Percentiles rank a stretch among this genome's conserved stretches.
Evolutionary conservation across 352 stramenopile genomes (phyloP).

Genomic region (Phytophthora idaei): DNA sequence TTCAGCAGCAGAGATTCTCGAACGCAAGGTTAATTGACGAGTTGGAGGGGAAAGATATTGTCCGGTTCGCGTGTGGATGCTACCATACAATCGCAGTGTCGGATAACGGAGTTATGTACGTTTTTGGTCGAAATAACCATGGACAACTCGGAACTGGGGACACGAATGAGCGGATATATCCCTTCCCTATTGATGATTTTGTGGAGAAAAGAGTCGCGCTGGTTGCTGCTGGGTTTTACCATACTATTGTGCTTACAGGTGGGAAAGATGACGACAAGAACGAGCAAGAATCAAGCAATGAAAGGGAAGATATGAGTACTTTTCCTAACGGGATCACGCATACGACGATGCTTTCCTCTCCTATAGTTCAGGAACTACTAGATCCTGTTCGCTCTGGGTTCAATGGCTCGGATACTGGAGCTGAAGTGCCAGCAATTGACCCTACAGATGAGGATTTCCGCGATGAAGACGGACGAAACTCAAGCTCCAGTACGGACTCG

Average conservation of each 20-base stretch:
- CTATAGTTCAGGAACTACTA: constrained; percentile 23
- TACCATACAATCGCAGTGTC: constrained; percentile 91
- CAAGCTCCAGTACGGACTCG: constrained; percentile 6
- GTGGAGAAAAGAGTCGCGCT: constrained; percentile 88
- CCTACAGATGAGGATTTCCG: constrained; percentile 46
- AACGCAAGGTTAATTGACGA: constrained; percentile 64
- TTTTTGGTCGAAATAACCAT: constrained; percentile 95
- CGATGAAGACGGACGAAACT: constrained; percentile 45
- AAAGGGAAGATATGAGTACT: constrained; percentile 19
- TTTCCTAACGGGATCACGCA: constrained; percentile 16
- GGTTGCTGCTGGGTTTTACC: constrained; percentile 93
- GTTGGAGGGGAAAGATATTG: constrained; percentile 86
- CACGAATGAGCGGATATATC: constrained; percentile 85
- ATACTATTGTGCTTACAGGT: constrained; percentile 91
- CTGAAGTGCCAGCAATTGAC: constrained; percentile 35
- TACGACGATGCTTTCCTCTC: constrained; percentile 18
- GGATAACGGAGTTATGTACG: constrained; percentile 91
- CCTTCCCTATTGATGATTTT: constrained; percentile 90
- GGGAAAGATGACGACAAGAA: constrained; percentile 65
- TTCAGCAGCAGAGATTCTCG: constrained; percentile 76
- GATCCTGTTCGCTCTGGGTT: constrained; percentile 2
- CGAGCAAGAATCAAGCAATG: constrained; percentile 23
- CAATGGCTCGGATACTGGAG: not conserved
- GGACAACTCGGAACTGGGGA: constrained; percentile 93
- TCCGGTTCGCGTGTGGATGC: constrained; percentile 87